Base-by-base conservation (phyloP, 768 basidiomycete species). In the Tephrocybe sp. region DNA sequence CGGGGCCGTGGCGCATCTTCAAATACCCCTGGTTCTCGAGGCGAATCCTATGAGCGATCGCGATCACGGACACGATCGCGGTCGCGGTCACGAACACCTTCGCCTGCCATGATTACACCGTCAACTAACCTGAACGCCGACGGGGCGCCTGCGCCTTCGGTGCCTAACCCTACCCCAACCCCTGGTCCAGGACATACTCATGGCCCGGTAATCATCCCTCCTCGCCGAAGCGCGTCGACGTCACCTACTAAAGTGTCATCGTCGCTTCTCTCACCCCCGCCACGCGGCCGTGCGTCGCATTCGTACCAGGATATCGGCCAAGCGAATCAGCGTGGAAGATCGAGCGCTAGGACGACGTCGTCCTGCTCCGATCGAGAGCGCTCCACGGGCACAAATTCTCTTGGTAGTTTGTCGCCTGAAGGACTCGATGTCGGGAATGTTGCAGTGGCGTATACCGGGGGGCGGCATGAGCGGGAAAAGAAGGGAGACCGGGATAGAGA, bases 341-440 rank as follows among this genome's bases (percentile, higher is more conserved):
- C 82, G 36, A 69, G 69, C 43, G 74, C 80, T 16, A 76, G 82
- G 34, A 77, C 76, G 5, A 71, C 81, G 13, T 79, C 82, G 1
- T 80, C 80, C 22, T 68, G 75, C 39, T 79, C 78, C 45, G 82
- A 82, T 54, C 71, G 77, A 8, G 76, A 77, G 13, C 64, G 64
- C 7, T 61, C 64, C 8, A 52, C 57, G 5, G 56, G 56, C 19
- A 39, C 51, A 44, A 59, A 58, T 48, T 63, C 67, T 0, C 38
- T 65, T 30, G 68, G 67, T 14, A 65, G 64, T 30, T 44, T 62
- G 20, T 65, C 65, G 19, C 64, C 65, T 11, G 68, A 67, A 6
- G 67, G 62, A 3, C 54, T 57, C 4, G 52, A 52, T 20, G 5
- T 56, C 1, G 59, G 46, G 3, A 51, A 41, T 59, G 68, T 51